Percentiles rank a stretch among this genome's conserved stretches.
Evolutionary conservation across 768 basidiomycete species (phyloP).

Genomic region (Tulasnella sp.): DNA sequence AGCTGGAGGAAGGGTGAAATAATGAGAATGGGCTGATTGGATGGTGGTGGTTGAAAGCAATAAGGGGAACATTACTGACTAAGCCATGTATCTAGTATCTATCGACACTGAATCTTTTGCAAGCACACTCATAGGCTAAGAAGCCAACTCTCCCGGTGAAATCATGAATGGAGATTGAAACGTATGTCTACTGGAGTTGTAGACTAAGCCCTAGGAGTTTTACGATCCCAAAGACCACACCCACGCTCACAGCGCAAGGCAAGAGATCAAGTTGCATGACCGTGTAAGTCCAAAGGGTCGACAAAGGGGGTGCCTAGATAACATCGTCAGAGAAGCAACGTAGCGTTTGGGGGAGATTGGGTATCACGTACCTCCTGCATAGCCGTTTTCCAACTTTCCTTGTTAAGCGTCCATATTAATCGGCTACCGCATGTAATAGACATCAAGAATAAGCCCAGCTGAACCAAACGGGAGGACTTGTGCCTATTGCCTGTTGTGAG

Average conservation of each 20-base stretch:
- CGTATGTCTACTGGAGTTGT: too few species aligned
- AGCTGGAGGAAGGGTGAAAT: too few species aligned
- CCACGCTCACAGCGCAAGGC: constrained; percentile 48
- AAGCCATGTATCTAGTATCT: too few species aligned
- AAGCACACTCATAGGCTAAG: too few species aligned
- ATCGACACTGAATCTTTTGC: too few species aligned
- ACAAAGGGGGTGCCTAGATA: constrained; percentile 59
- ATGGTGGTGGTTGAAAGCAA: too few species aligned
- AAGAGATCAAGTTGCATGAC: constrained; percentile 59
- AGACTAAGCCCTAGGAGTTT: constrained; percentile 9
- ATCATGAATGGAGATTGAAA: too few species aligned
- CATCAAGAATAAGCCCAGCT: constrained; percentile 47
- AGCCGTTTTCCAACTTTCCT: constrained; percentile 55
- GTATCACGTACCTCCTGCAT: constrained; percentile 54
- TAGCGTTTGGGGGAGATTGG: background rate
- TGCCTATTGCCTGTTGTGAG: constrained; percentile 47
- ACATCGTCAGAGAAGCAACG: constrained; percentile 8
- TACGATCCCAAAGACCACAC: constrained; percentile 30
- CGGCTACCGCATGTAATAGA: constrained; percentile 50
- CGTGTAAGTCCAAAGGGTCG: constrained; percentile 68
- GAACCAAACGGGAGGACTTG: constrained; percentile 44
- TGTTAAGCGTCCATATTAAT: constrained; percentile 61
- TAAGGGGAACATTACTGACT: too few species aligned
- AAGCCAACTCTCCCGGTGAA: too few species aligned
- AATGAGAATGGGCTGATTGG: too few species aligned